A percentile compares a stretch with the other conserved stretches of the same genome.
Evolutionary conservation across 257 asterid genomes (phyloP).

Genomic region (Gentiana straminea): DNA sequence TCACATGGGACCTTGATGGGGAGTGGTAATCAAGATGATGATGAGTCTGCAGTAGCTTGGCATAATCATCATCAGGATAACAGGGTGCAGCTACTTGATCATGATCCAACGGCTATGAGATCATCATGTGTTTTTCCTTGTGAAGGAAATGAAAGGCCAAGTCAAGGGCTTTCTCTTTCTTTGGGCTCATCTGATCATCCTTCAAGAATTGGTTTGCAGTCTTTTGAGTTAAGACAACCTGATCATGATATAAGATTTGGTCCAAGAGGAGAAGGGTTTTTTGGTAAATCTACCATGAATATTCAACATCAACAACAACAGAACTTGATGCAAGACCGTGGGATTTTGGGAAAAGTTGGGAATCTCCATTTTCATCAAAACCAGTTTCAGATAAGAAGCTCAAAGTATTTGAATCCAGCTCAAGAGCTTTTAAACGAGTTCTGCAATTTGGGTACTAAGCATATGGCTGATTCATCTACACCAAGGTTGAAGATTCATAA

Average conservation of each 20-base stretch:
- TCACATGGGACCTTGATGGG: conserved; percentile 21
- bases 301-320: conserved; percentile 16
- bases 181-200: conserved; percentile 58
- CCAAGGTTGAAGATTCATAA: conserved; percentile 24
- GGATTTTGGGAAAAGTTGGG: conserved; percentile 19
- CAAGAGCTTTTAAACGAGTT: conserved; percentile 69
- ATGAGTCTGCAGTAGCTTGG: conserved; percentile 15
- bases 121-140: conserved; percentile 46
- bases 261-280: conserved; percentile 19
- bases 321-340: conserved; percentile 19
- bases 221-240: conserved; percentile 42
- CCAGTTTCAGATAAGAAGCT: conserved; percentile 27
- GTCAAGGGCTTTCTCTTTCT: conserved; percentile 78
- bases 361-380: conserved; percentile 6
- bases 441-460: conserved; percentile 44
- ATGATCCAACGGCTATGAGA: conserved; percentile 33
- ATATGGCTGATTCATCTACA: conserved; percentile 5
- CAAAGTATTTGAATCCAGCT: conserved; percentile 48
- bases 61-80: conserved; percentile 12
- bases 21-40: conserved; percentile 1
- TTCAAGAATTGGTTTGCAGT: conserved; percentile 42
- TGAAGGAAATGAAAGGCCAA: conserved; percentile 72
- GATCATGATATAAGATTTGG: conserved; percentile 29
- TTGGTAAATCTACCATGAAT: conserved; percentile 16
- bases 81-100: conserved; percentile 16